Evolutionary conservation across 2,329 filamentous ascomycete genomes (phyloP), one percentile per base, ranked within the genome.

Genomic region (Calonectria crousiana): DNA sequence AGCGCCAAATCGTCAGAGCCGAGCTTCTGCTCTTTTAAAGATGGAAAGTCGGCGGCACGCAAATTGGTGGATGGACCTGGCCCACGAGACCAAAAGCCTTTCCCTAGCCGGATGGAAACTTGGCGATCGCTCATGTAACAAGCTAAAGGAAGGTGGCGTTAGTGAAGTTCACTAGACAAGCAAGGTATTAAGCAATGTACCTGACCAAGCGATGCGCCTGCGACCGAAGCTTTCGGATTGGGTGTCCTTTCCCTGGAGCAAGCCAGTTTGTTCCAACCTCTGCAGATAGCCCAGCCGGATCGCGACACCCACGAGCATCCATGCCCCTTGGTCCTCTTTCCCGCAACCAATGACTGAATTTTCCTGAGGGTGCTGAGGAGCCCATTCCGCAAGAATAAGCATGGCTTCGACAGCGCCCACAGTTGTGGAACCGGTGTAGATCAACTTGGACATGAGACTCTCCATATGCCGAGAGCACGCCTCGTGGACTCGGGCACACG

Each of bases 281-380:
- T 94, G 89, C 66, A 93, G 93, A 81, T 95, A 95, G 0, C 91
- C 93, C 3, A 94, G 90, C 9, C 93, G 89, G 9, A 95, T 84
- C 4, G 93, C 93, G 26, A 93, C 89, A 1, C 93, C 93, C 8
- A 94, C 92, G 78, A 94, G 92, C 93, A 95, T 95, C 93, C 93
- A 95, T 0, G 93, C 92, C 36, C 93, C 92, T 56, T 93, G 89
- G 78, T 95, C 93, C 80, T 95, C 93, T 81, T 95, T 93, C 11
- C 93, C 93, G 70, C 93, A 89, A 0, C 93, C 93, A 26, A 95
- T 91, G 32, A 90, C 88, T 38, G 91, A 91, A 36, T 91, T 90
- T 41, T 89, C 89, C 8, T 92, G 86, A 2, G 92, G 88, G 0
- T 91, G 91, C 74, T 93, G 93, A 0, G 92, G 92, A 9, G 92